These are phyloP conservation scores for Pyrenophora teres DNA, from an alignment of 2,329 filamentous ascomycete species.

Conservation along the genomic window DNA sequence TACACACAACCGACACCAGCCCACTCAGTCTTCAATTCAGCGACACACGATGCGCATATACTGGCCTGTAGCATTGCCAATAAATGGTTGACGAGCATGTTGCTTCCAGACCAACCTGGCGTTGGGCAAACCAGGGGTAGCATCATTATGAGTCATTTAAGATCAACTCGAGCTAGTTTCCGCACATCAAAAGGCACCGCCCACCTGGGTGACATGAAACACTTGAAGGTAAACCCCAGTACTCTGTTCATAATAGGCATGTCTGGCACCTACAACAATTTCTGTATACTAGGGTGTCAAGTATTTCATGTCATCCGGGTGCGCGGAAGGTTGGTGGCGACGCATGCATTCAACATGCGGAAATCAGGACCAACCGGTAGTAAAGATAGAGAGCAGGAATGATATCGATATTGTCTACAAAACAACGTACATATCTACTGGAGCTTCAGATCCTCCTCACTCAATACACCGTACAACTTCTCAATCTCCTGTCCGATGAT, in stretches of 20 bases:
- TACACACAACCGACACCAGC: too few species aligned
- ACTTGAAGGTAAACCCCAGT: too few species aligned
- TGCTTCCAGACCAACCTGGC: not conserved
- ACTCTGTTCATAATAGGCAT: too few species aligned
- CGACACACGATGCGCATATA: not conserved
- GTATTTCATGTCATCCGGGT: too few species aligned
- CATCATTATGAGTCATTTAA: not conserved
- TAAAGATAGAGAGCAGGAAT: too few species aligned
- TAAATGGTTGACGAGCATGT: not conserved
- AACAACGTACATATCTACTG: conserved; percentile 24
- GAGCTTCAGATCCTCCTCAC: conserved; percentile 65
- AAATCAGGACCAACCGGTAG: too few species aligned
- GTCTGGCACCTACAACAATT: too few species aligned
- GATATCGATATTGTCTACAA: not conserved
- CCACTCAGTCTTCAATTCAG: too few species aligned
- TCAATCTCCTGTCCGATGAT: conserved; percentile 62
- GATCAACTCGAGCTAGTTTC: not conserved
- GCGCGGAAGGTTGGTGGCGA: not conserved
- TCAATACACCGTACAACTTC: conserved; percentile 63
- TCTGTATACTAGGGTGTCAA: too few species aligned
- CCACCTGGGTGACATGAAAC: too few species aligned
- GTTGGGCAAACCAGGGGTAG: not conserved
- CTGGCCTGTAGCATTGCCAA: not conserved
- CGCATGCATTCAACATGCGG: too few species aligned
- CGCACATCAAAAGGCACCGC: not conserved